These are phyloP conservation scores for Monoraphidium neglectum DNA, from an alignment of 139 green algal species.

Conservation along the genomic window DNA sequence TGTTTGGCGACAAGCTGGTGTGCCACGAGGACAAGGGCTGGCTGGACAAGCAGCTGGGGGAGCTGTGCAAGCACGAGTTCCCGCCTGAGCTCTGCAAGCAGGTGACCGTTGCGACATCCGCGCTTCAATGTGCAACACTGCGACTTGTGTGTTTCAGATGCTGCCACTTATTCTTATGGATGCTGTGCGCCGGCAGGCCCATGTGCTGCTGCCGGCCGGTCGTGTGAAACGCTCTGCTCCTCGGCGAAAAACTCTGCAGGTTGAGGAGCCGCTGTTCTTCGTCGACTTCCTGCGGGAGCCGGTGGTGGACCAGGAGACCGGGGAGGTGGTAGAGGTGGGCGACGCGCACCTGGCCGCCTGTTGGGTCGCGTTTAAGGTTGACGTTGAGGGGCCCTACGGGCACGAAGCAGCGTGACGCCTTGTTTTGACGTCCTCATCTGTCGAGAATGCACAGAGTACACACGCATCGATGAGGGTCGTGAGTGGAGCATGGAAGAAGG, in stretches of 20 bases:
- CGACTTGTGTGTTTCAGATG: neutral
- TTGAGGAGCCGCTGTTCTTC: conserved; percentile 87
- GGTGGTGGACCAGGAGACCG: conserved; percentile 81
- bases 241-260: too few species aligned
- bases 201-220: too few species aligned
- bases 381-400: too few species aligned
- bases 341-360: too few species aligned
- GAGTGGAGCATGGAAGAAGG: too few species aligned
- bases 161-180: neutral
- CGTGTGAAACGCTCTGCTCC: too few species aligned
- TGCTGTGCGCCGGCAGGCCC: neutral
- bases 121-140: neutral
- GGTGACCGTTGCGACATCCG: conserved; percentile 16
- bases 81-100: conserved; percentile 62
- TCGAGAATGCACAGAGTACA: too few species aligned
- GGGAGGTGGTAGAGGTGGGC: conserved; percentile 61
- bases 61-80: conserved; percentile 74
- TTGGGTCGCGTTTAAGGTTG: too few species aligned
- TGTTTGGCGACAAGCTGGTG: conserved; percentile 94
- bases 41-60: conserved; percentile 67
- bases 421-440: too few species aligned
- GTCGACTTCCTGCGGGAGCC: conserved; percentile 94
- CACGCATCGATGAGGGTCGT: too few species aligned
- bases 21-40: conserved; percentile 86
- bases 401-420: too few species aligned